phyloP scores from a whole-genome alignment of 2,329 filamentous ascomycete genomes.

The Fusarium liriodendri region DNA sequence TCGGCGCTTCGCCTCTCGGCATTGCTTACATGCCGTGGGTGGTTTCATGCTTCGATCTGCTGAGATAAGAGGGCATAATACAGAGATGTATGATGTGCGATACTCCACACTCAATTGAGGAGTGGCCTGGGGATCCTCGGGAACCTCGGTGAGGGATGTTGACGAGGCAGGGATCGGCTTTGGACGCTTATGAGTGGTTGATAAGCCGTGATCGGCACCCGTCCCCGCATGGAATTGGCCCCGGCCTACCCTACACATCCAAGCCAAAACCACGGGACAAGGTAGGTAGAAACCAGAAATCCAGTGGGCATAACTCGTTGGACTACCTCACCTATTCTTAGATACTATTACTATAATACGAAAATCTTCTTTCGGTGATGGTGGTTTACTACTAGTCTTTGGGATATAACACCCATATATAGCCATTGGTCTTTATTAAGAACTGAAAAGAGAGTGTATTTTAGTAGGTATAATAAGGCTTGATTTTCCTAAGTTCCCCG shows the following conservation, averaged over 20 bases:
- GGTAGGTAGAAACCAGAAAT: background rate
- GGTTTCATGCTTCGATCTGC: slow-evolving; percentile 5
- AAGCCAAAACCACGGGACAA: background rate
- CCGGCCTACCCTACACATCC: background rate
- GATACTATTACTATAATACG: background rate
- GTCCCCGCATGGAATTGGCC: background rate
- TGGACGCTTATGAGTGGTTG: background rate
- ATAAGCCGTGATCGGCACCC: background rate
- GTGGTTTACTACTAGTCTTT: too few relatives aligned
- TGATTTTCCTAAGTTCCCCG: too few relatives aligned
- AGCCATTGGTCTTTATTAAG: too few relatives aligned
- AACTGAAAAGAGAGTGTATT: too few relatives aligned
- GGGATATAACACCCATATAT: too few relatives aligned
- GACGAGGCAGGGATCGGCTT: background rate
- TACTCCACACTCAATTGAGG: background rate
- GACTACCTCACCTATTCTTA: too few relatives aligned
- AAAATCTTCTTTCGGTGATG: too few relatives aligned
- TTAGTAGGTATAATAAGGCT: too few relatives aligned
- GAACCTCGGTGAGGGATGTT: background rate
- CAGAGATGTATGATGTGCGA: background rate
- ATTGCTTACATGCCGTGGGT: slow-evolving; percentile 20
- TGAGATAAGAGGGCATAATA: background rate
- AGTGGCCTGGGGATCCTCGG: background rate
- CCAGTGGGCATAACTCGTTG: background rate
- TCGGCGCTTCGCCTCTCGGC: slow-evolving; percentile 21